A percentile compares a stretch with the other conserved stretches of the same genome.
These are phyloP conservation scores for Rosa hybrid DNA, from an alignment of 331 rosid genomes.

Conservation along the genomic window DNA sequence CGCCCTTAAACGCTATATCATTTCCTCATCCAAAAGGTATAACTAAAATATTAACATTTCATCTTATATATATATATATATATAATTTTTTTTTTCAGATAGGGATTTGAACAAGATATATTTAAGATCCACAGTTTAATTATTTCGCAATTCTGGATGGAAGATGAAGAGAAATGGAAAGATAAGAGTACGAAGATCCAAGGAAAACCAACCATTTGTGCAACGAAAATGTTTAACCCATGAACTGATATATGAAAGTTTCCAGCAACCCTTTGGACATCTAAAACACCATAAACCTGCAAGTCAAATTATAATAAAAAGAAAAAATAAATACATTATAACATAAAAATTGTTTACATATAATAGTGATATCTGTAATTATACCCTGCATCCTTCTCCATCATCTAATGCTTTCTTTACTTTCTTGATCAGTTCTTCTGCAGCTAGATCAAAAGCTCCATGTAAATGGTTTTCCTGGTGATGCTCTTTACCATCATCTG, in stretches of 20 bases:
- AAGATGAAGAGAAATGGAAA: background rate
- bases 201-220: constrained; percentile 71
- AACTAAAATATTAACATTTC: background rate
- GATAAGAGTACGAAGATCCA: background rate
- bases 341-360: background rate
- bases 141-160: too few species aligned
- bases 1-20: background rate
- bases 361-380: background rate
- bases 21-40: background rate
- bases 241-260: constrained; percentile 96
- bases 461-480: constrained; percentile 60
- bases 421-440: constrained; percentile 75
- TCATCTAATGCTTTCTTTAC: constrained; percentile 71
- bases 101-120: background rate
- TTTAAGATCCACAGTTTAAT: background rate
- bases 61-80: background rate
- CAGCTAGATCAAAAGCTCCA: constrained; percentile 61
- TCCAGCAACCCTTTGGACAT: constrained; percentile 99
- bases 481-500: constrained; percentile 71
- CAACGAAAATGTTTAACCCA: constrained; percentile 90
- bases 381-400: constrained; percentile 96
- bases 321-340: background rate
- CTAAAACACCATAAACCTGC: constrained; percentile 96
- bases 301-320: constrained; percentile 21
- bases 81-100: background rate